Base-by-base conservation (phyloP, 2,329 filamentous ascomycete genomes). In the Microcyclosporella mali region DNA sequence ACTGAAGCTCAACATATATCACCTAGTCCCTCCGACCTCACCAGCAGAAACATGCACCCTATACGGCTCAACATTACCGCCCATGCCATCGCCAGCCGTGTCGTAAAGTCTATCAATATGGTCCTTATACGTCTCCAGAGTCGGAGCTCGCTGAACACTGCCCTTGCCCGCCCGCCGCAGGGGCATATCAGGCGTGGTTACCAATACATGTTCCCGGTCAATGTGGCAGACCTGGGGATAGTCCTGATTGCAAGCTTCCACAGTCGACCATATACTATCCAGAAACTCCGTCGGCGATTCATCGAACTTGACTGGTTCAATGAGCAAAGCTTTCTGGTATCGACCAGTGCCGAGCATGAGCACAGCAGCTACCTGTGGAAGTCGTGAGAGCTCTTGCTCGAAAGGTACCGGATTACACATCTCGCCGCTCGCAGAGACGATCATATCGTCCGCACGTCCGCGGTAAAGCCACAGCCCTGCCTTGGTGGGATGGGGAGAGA, bases 371-470 rank as follows among this genome's bases (percentile, higher is more conserved):
- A 76, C 73, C 2, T 56, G 60, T 29, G 66, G 62, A n/a, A 63
- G 63, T 33, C 73, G 69, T 7, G 21, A 15, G 33, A 43, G 18
- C 16, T n/a, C 18, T 10, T 37, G 27, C 19, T 37, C 34, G 33
- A 18, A 69, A 3, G 60, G 65, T 3, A 70, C 55, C 0, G 70
- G 69, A 47, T 75, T 75, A 21, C 69, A 59, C 43, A 71, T 72
- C 34, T 66, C 61, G 1, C 68, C 68, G 45, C 67, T 70, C 30
- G 58, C 64, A 10, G 71, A 51, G 1, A 71, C 61, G 21, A 72
- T 62, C 1, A 70, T 58, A 50, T 72, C 69, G 43, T 72, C 68
- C 12, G 47, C 44, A 1, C 69, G 55, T 1, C 67, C 66, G 14
- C 58, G 42, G 37, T 60, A 69, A 7, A 55, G 59, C 62, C 65